Evolutionary conservation across 2,329 filamentous ascomycete genomes (phyloP).

Genomic region (Sclerotinia subarctica): DNA sequence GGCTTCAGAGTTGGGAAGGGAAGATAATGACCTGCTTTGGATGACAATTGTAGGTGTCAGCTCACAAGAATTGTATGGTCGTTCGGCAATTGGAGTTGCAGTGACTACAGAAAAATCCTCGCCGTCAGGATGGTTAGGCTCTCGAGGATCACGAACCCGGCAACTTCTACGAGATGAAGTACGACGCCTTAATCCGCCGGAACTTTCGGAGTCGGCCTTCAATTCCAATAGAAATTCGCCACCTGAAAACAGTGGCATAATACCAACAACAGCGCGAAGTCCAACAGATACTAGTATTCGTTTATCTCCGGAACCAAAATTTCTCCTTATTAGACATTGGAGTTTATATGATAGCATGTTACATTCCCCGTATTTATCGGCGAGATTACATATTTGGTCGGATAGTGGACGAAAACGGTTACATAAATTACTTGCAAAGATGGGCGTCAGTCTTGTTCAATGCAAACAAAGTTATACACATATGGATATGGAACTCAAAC

Average conservation of each 20-base stretch:
- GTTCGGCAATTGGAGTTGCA: constrained; percentile 76
- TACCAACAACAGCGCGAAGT: constrained; percentile 82
- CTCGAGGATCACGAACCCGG: constrained; percentile 78
- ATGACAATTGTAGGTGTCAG: constrained; percentile 90
- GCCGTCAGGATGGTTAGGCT: constrained; percentile 71
- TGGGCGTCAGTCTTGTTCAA: constrained; percentile 92
- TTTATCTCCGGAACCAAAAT: constrained; percentile 88
- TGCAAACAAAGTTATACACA: constrained; percentile 95
- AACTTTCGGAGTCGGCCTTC: constrained; percentile 53
- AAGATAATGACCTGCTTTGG: constrained; percentile 97
- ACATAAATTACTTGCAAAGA: constrained; percentile 93
- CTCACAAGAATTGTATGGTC: constrained; percentile 88
- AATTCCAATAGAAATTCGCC: constrained; percentile 57
- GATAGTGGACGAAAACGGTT: constrained; percentile 83
- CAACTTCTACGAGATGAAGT: constrained; percentile 91
- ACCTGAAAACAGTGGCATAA: constrained; percentile 72
- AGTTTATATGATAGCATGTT: constrained; percentile 98
- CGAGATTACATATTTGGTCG: constrained; percentile 89
- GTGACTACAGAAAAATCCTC: constrained; percentile 56
- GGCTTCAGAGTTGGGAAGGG: constrained; percentile 88
- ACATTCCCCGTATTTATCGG: constrained; percentile 91
- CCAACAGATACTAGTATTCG: constrained; percentile 91
- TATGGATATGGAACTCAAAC: constrained; percentile 97
- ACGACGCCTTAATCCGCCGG: constrained; percentile 81
- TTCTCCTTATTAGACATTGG: constrained; percentile 92